phyloP scores from a whole-genome alignment of 2,329 filamentous ascomycete species.

The Phaeosphaeria sp. region DNA sequence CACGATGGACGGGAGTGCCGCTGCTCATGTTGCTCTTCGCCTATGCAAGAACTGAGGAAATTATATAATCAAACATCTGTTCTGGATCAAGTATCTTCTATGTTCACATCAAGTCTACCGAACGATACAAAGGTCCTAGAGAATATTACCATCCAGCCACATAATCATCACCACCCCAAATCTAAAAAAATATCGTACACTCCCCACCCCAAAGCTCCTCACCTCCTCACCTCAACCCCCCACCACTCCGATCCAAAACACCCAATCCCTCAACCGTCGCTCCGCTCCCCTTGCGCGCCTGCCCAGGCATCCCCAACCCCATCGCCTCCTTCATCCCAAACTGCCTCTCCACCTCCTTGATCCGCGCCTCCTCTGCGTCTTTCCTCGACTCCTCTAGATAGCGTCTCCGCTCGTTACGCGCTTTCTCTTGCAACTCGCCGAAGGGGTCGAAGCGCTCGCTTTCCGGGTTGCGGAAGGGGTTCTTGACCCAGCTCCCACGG shows the following conservation, averaged over 20 bases:
- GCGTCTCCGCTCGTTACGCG: conserved; percentile 30
- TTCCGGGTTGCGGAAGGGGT: conserved; percentile 44
- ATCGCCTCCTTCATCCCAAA: conserved; percentile 37
- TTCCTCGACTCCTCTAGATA: conserved; percentile 33
- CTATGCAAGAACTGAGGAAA: too few relatives aligned
- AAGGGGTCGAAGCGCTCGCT: conserved; percentile 48
- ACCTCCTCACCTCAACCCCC: not conserved
- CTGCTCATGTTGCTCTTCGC: too few relatives aligned
- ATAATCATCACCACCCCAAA: too few relatives aligned
- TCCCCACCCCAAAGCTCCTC: not conserved
- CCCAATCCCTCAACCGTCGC: conserved; percentile 34
- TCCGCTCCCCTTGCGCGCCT: conserved; percentile 30
- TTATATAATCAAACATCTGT: too few relatives aligned
- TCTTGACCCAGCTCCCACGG: conserved; percentile 41
- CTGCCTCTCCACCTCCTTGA: conserved; percentile 18
- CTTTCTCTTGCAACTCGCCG: conserved; percentile 44
- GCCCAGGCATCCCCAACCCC: conserved; percentile 27
- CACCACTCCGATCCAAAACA: conserved; percentile 32
- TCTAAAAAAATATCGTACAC: conserved; percentile 3
- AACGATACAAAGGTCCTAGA: not conserved
- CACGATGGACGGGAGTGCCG: too few relatives aligned
- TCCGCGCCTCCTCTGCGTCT: conserved; percentile 27
- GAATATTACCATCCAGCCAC: too few relatives aligned
- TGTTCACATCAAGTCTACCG: not conserved
- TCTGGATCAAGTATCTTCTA: not conserved